Conservation (phyloP, 345 rosid species). For the Acer campestre region DNA sequence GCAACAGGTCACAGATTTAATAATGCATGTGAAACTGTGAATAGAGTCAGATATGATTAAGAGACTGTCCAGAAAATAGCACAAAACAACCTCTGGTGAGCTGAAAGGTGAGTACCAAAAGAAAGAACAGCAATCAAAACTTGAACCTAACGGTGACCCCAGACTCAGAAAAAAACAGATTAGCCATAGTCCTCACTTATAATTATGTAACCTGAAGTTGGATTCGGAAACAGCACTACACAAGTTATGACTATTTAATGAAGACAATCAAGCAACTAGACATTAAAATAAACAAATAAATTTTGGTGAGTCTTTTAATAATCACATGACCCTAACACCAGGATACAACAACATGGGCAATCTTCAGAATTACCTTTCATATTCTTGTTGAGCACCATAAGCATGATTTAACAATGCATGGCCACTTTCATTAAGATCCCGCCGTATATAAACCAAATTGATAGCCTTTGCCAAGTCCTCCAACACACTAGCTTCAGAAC, state of each 20-base stretch:
- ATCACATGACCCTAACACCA: constrained; percentile 7
- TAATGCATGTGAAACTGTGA: background rate
- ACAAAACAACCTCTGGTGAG: background rate
- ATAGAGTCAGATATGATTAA: background rate
- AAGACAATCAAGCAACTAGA: background rate
- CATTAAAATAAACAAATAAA: background rate
- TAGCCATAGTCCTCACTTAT: background rate
- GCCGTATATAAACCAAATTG: constrained; percentile 74
- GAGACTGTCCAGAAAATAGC: background rate
- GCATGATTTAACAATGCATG: constrained; percentile 77
- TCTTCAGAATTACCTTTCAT: constrained; percentile 62
- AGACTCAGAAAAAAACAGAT: background rate
- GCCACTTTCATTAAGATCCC: constrained; percentile 91
- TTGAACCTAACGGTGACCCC: background rate
- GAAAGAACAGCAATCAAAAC: background rate
- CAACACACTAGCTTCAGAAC: constrained; percentile 88
- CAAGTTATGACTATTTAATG: background rate
- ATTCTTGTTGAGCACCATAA: constrained; percentile 79
- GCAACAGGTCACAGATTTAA: background rate
- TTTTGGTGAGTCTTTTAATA: constrained; percentile 2
- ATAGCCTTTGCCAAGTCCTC: constrained; percentile 92
- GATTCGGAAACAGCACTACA: background rate
- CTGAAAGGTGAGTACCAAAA: background rate
- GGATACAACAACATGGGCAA: constrained; percentile 10
- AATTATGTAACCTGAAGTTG: background rate